These are phyloP conservation scores for Phytophthora nicotianae DNA, from an alignment of 352 stramenopile genomes.

Conservation along the genomic window DNA sequence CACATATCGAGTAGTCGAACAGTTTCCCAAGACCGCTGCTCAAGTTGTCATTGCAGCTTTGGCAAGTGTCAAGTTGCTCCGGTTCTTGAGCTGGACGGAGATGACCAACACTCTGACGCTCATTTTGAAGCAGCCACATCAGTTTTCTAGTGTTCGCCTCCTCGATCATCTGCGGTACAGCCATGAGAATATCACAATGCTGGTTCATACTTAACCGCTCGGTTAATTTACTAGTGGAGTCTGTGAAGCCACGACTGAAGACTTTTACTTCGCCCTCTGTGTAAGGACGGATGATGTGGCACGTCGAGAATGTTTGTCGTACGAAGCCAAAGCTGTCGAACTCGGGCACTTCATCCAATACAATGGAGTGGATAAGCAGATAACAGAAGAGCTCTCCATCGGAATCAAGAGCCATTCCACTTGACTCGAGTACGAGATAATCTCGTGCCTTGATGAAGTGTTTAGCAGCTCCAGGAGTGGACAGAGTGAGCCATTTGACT, in stretches of 20 bases:
- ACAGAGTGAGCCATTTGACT: constrained; percentile 47
- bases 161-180: constrained; percentile 34
- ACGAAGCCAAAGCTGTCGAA: constrained; percentile 30
- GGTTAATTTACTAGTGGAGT: constrained; percentile 25
- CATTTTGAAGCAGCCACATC: constrained; percentile 35
- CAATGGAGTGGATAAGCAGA: constrained; percentile 37
- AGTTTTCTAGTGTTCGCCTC: constrained; percentile 53
- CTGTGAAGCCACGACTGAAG: constrained; percentile 44
- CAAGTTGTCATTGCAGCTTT: constrained; percentile 24
- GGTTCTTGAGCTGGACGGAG: not conserved
- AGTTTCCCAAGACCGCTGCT: constrained; percentile 25
- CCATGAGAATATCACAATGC: constrained; percentile 27
- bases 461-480: constrained; percentile 19
- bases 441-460: constrained; percentile 41
- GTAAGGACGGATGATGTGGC: constrained; percentile 37
- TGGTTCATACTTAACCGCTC: constrained; percentile 28
- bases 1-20: constrained; percentile 33
- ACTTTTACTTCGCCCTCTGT: constrained; percentile 29
- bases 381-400: constrained; percentile 41
- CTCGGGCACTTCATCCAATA: constrained; percentile 26
- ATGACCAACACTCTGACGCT: constrained; percentile 4
- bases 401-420: constrained; percentile 37
- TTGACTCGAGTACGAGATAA: constrained; percentile 40
- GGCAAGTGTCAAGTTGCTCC: constrained; percentile 3
- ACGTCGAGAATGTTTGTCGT: constrained; percentile 38